Percentiles rank a stretch among this genome's conserved stretches.
These are phyloP conservation scores for Saposhnikovia divaricata DNA, from an alignment of 129 eudicot genomes.

Conservation along the genomic window DNA sequence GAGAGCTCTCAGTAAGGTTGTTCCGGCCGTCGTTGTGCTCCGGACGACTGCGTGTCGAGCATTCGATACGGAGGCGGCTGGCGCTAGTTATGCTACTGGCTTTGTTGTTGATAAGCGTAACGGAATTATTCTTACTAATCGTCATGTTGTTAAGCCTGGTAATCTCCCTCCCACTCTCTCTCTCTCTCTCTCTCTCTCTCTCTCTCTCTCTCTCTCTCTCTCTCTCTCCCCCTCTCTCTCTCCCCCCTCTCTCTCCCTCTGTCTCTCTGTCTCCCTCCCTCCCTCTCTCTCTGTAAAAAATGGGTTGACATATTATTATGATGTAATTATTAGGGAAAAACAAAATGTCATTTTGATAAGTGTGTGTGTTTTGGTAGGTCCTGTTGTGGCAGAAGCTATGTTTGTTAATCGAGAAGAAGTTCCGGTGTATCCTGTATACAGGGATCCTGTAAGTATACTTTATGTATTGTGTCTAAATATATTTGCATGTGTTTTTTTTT, in stretches of 20 bases:
- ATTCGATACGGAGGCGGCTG: constrained; percentile 91
- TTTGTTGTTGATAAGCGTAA: constrained; percentile 85
- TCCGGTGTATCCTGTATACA: constrained; percentile 73
- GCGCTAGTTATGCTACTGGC: constrained; percentile 90
- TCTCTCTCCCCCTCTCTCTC: background rate
- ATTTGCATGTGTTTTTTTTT: background rate
- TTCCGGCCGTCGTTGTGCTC: constrained; percentile 95
- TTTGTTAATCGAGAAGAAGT: constrained; percentile 96
- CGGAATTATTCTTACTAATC: constrained; percentile 91
- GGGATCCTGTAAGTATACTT: constrained; percentile 80
- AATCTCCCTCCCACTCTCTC: background rate
- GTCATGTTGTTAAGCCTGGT: constrained; percentile 97
- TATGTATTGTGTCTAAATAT: background rate
- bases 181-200: background rate
- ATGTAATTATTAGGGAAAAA: too few species aligned
- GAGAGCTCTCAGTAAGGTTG: constrained; percentile 73
- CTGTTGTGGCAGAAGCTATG: constrained; percentile 97
- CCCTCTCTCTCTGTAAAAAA: background rate
- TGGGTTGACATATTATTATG: too few species aligned
- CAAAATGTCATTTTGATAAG: background rate
- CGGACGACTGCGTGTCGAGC: constrained; percentile 91
- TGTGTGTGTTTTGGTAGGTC: constrained; percentile 39
- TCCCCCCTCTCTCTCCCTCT: too few species aligned
- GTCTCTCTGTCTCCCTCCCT: too few species aligned
- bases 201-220: background rate